These are phyloP conservation scores for Olyra latifolia DNA, from an alignment of 176 grass and related monocot genomes.

Conservation along the genomic window DNA sequence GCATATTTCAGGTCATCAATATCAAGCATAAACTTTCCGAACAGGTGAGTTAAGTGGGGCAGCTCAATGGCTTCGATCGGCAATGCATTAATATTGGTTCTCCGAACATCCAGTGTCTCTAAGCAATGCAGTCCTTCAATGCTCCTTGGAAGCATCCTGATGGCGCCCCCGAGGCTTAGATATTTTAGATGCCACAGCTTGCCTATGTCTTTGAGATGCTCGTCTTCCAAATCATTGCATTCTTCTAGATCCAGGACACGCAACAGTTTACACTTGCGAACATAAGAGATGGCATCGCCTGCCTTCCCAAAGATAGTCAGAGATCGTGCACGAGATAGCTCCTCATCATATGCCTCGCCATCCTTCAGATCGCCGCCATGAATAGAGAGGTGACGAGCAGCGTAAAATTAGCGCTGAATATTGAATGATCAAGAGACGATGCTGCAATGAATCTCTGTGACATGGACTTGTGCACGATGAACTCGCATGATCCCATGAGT, in stretches of 20 bases:
- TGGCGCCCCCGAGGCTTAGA: conserved; percentile 4
- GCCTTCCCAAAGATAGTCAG: conserved; percentile 21
- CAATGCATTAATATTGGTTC: conserved; percentile 10
- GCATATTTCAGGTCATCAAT: conserved; percentile 9
- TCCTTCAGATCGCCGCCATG: neutral
- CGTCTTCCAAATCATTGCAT: neutral
- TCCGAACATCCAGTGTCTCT: conserved; percentile 39
- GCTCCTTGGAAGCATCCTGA: conserved; percentile 2
- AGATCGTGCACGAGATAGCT: conserved; percentile 36
- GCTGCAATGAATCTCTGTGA: neutral
- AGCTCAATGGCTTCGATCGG: neutral
- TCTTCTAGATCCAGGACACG: conserved; percentile 29
- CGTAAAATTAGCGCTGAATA: neutral
- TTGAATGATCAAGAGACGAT: neutral
- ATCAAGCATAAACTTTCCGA: conserved; percentile 35
- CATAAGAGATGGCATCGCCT: conserved; percentile 3
- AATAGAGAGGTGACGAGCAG: conserved; percentile 24
- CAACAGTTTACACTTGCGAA: conserved; percentile 1
- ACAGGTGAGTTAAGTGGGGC: conserved; percentile 34
- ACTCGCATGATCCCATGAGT: conserved; percentile 37
- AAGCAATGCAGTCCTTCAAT: conserved; percentile 21
- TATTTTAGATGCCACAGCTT: conserved; percentile 29
- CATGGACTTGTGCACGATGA: conserved; percentile 26
- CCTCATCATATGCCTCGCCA: neutral
- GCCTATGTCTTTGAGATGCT: conserved; percentile 21